phyloP scores from a whole-genome alignment of 441 rosid species.

The Eruca vesicaria region DNA sequence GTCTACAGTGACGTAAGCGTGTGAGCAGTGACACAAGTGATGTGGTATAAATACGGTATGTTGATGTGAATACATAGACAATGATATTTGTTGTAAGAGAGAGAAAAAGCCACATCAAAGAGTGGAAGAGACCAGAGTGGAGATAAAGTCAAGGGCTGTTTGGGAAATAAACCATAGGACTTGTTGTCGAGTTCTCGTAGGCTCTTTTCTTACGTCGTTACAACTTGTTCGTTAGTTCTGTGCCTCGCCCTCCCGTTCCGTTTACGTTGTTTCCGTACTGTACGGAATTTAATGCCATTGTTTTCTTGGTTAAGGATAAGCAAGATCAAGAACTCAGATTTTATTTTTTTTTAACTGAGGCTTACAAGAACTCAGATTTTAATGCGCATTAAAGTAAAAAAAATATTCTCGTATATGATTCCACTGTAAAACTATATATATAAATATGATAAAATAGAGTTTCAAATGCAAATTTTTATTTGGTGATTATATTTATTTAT shows the following conservation, averaged over 20 bases:
- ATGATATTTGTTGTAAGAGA: constrained; percentile 33
- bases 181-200: constrained; percentile 57
- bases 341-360: no score
- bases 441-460: background rate
- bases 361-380: background rate
- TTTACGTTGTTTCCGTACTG: constrained; percentile 31
- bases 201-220: constrained; percentile 9
- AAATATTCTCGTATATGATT: background rate
- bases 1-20: constrained; percentile 30
- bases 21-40: constrained; percentile 20
- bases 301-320: constrained; percentile 19
- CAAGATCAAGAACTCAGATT: background rate
- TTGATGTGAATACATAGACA: constrained; percentile 22
- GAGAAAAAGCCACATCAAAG: constrained; percentile 16
- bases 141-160: constrained; percentile 49
- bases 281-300: constrained; percentile 14
- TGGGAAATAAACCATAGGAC: constrained; percentile 34
- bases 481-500: background rate
- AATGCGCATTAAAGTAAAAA: background rate
- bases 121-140: constrained; percentile 29
- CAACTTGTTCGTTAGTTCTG: constrained; percentile 17
- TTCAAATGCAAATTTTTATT: background rate
- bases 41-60: constrained; percentile 30
- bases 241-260: background rate
- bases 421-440: background rate